Conservation (phyloP, 2,329 filamentous ascomycete genomes). For the Aspergillus tanneri region DNA sequence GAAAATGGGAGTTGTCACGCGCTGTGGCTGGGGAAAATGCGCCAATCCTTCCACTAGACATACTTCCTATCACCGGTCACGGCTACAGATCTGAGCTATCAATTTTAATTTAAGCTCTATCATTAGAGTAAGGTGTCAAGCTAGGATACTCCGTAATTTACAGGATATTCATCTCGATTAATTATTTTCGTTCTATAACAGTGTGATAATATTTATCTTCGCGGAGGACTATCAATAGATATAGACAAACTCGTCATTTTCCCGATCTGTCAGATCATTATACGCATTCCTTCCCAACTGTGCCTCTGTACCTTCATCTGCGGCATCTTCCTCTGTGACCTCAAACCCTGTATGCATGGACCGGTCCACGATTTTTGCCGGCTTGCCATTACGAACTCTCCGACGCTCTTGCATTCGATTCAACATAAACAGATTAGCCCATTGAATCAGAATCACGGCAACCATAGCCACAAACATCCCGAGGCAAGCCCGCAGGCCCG, state of each 20-base stretch:
- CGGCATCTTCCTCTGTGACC: constrained; percentile 21
- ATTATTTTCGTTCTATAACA: too few relatives aligned
- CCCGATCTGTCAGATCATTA: constrained; percentile 61
- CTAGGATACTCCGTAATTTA: too few relatives aligned
- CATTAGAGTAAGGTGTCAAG: too few relatives aligned
- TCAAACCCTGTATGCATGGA: constrained; percentile 60
- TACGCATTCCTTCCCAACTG: constrained; percentile 53
- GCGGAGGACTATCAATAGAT: constrained; percentile 54
- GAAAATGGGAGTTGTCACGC: too few relatives aligned
- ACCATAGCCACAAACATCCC: constrained; percentile 51
- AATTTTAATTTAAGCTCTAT: too few relatives aligned
- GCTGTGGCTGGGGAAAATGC: too few relatives aligned
- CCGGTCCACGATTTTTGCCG: constrained; percentile 57
- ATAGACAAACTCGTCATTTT: constrained; percentile 69
- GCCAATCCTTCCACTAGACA: too few relatives aligned
- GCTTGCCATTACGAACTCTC: constrained; percentile 61
- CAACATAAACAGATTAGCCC: constrained; percentile 53
- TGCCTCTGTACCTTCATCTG: constrained; percentile 15
- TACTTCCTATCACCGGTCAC: too few relatives aligned
- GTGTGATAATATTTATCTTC: too few relatives aligned
- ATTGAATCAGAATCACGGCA: constrained; percentile 55
- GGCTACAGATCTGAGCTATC: too few relatives aligned
- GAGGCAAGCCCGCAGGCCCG: constrained; percentile 55
- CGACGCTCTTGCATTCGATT: constrained; percentile 56
- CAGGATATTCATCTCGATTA: too few relatives aligned